These are phyloP conservation scores for Petunia secreta DNA, from an alignment of 257 asterid species.

Conservation along the genomic window DNA sequence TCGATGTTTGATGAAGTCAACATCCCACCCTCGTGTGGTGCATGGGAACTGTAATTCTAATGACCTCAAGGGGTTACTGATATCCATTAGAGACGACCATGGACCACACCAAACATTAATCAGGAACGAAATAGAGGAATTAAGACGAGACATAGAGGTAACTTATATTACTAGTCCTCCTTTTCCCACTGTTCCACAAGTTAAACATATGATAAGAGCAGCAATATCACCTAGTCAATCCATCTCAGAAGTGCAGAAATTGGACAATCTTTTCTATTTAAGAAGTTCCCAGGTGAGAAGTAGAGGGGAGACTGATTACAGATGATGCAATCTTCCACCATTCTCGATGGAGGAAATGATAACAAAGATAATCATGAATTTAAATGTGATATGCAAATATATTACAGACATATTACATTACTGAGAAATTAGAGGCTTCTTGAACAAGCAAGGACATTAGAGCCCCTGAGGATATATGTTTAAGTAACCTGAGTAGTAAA, in stretches of 20 bases:
- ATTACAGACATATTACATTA: conserved; percentile 1
- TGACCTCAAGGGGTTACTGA: background rate
- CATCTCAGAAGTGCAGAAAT: background rate
- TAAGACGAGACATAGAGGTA: background rate
- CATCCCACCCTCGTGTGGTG: background rate
- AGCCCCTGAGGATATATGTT: background rate
- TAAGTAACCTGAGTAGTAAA: background rate
- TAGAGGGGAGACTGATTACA: background rate
- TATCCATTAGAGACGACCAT: background rate
- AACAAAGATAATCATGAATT: background rate
- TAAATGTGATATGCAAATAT: background rate
- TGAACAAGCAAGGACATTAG: background rate
- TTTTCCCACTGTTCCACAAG: background rate
- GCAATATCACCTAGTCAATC: background rate
- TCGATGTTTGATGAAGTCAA: background rate
- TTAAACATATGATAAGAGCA: background rate
- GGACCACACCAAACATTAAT: background rate
- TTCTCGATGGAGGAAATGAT: background rate
- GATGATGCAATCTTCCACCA: background rate
- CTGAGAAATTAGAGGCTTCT: background rate
- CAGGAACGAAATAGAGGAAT: background rate
- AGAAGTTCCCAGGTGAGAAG: background rate
- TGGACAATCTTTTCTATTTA: background rate
- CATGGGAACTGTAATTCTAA: background rate
- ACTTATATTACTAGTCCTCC: background rate